Base-by-base conservation (phyloP, 2,329 filamentous ascomycete genomes). In the Cladosporium sp. region DNA sequence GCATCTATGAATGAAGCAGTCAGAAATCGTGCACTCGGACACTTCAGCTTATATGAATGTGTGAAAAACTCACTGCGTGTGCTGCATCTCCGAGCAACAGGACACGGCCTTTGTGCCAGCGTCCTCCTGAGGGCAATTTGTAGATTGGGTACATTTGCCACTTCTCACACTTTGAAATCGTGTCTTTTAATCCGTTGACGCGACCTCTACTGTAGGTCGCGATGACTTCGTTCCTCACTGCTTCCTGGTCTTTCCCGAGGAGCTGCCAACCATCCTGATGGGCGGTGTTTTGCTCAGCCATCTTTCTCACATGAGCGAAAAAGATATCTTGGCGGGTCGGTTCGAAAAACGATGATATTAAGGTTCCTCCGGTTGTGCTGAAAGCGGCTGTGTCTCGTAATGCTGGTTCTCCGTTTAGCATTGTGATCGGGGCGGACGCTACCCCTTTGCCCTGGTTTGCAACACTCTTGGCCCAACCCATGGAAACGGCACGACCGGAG, bases 141-240 rank as follows among this genome's bases (percentile, higher is more conserved):
- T 72, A 73, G 1, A 75, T 70, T 0, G 73, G 73, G 53, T 73
- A 75, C n/a, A 75, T 56, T 54, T 66, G 67, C 68, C 71, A 72
- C 15, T 69, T 67, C 4, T 62, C 59, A 17, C 62, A 59, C 18
- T 61, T 65, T 3, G 61, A 54, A 7, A 71, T 58, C 29, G 73
- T 64, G 24, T 70, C 66, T 6, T 63, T 58, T 27, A 74, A 59
- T 30, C 63, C 70, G 0, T 69, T 69, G 4, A 74, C 54, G 1
- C 61, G 60, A 2, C 66, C 64, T 8, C 59, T 52, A 15, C 62
- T 59, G 47, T 73, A 74, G 3, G 70, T 64, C 15, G 61, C 51
- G 7, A 59, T 58, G 36, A 74, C 60, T 43, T 73, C 67, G 4
- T 58, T 56, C 12, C 65, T 65, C 13, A 73, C 54, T 0, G 64